Evolutionary conservation across 23 red algal genomes (phyloP), one percentile per base, ranked within the genome.

Genomic region (Gracilaria caudata): DNA sequence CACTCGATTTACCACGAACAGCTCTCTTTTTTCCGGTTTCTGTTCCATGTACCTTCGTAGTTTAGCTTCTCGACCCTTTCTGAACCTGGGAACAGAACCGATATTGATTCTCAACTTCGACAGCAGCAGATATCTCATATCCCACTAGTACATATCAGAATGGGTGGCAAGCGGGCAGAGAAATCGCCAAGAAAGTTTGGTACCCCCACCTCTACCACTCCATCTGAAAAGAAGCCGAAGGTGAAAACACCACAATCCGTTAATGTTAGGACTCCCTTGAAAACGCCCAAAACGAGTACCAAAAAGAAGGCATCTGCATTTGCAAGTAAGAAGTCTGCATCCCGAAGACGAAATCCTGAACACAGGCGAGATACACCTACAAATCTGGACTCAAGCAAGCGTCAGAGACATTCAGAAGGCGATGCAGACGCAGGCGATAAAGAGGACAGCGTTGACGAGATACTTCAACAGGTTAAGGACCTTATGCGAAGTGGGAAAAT

Each of bases 401-500:
- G 11, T 30, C 70, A 43, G 35, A 23, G 29, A 0, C 21, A 8
- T 47, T 75, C 25, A 7, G 38, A 75, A 3, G 70, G 7, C 70
- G 43, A 49, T 47, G 20, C n/a, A 28, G 43, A 61, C 34, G 13
- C 51, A 2, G 77, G 21, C 26, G 30, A 61, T 35, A 39, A 80
- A 25, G 77, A 39, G 4, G 51, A 57, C 2, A 44, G 56, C 21
- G 56, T 80, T 80, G 77, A 80, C 25, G 56, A 80, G 16, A 32
- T 80, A 30, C 77, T 80, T 13, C 43, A 80, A 23, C 51, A 80
- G 32, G 77, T 80, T 35, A 36, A 29, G 10, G 77, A 80, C 7
- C 77, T 80, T 21, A 80, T 80, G 77, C 43, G 77, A 36, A 80
- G 77, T 23, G 77, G 77, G 29, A 80, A 80, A 40, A 25, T 80